These are phyloP conservation scores for Daucus carota DNA, from an alignment of 129 eudicot genomes.

Conservation along the genomic window DNA sequence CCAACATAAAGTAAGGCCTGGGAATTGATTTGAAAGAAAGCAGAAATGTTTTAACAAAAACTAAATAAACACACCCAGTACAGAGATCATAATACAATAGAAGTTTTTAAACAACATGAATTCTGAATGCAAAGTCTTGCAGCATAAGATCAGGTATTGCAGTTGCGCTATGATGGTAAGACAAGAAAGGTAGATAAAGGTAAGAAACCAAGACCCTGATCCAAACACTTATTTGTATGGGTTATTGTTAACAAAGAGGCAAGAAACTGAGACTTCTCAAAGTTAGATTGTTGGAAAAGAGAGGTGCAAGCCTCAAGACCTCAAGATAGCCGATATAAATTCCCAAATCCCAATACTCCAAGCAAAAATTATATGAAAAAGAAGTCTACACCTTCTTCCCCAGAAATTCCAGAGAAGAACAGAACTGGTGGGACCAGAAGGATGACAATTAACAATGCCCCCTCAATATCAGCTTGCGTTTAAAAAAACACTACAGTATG, in stretches of 20 bases:
- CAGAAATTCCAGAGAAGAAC: neutral
- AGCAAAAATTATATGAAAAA: neutral
- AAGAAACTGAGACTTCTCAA: neutral
- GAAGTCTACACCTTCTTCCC: neutral
- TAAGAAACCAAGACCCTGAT: neutral
- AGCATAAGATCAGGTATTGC: neutral
- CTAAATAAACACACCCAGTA: neutral
- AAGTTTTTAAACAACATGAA: neutral
- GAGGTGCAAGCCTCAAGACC: neutral
- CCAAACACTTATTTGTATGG: neutral
- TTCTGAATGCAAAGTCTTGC: neutral
- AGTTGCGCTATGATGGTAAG: neutral
- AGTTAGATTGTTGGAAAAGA: neutral
- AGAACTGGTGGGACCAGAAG: neutral
- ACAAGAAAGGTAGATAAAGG: neutral
- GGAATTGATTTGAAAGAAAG: slow-evolving; percentile 11
- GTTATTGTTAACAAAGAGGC: neutral
- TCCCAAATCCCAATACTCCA: neutral
- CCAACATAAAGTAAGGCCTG: slow-evolving; percentile 78
- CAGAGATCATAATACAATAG: neutral
- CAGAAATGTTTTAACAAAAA: neutral
- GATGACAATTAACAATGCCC: neutral
- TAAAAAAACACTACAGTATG: neutral
- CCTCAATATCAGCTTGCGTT: neutral
- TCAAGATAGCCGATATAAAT: neutral